These are phyloP conservation scores for Penicillium sclerotigenum DNA, from an alignment of 2,329 filamentous ascomycete genomes.

Conservation along the genomic window DNA sequence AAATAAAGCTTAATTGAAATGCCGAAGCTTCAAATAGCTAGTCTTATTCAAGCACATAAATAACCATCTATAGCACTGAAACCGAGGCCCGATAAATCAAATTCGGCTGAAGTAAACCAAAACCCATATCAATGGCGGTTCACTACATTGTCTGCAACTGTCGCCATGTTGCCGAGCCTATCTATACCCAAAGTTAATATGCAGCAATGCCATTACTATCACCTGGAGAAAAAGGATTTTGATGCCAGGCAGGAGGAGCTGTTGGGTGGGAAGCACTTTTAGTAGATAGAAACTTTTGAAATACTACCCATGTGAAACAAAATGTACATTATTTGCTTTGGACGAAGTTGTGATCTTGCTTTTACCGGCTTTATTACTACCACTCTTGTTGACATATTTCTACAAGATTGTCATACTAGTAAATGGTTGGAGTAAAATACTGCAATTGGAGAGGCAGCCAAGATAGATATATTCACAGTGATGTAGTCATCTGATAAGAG, in stretches of 20 bases:
- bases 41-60: neutral
- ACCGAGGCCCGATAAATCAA: neutral
- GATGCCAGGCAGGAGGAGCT: neutral
- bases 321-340: neutral
- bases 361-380: neutral
- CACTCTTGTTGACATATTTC: neutral
- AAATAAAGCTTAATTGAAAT: too few relatives aligned
- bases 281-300: slow-evolving; percentile 30
- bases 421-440: neutral
- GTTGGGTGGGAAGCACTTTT: slow-evolving; percentile 17
- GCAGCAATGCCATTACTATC: neutral
- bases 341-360: neutral
- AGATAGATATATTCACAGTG: neutral
- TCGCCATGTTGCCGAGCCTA: neutral
- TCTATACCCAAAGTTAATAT: neutral
- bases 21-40: too few relatives aligned
- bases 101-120: neutral
- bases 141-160: neutral
- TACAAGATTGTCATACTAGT: neutral
- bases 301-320: neutral
- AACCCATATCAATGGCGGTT: neutral
- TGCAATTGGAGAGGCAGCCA: neutral
- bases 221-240: neutral
- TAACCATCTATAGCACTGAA: neutral
- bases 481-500: neutral